Evolutionary conservation across 2,329 filamentous ascomycete genomes (phyloP).

Genomic region (Fusarium gaditjirri): DNA sequence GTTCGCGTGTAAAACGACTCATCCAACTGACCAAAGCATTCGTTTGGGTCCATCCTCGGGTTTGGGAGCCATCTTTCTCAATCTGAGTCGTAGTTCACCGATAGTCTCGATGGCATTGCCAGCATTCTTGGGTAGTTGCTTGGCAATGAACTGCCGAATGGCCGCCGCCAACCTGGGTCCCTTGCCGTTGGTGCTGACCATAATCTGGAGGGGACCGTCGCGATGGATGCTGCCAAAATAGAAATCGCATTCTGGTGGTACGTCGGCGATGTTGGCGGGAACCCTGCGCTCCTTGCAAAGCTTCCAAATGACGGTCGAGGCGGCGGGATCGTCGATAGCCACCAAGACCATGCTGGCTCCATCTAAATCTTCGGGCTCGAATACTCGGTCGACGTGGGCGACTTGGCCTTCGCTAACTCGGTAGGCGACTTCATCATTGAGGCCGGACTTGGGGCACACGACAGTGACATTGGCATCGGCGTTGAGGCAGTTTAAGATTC

Average conservation of each 20-base stretch:
- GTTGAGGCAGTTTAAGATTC: constrained; percentile 93
- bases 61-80: constrained; percentile 80
- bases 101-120: constrained; percentile 89
- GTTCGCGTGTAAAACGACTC: too few species aligned
- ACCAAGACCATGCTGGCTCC: constrained; percentile 87
- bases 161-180: constrained; percentile 90
- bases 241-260: constrained; percentile 96
- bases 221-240: constrained; percentile 97
- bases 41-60: constrained; percentile 81
- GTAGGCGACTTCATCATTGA: constrained; percentile 89
- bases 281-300: constrained; percentile 87
- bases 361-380: constrained; percentile 88
- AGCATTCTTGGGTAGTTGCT: constrained; percentile 77
- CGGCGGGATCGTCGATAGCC: constrained; percentile 90
- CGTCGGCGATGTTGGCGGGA: constrained; percentile 95
- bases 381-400: constrained; percentile 82
- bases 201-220: constrained; percentile 94
- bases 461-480: constrained; percentile 92
- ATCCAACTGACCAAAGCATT: constrained; percentile 81
- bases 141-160: constrained; percentile 84
- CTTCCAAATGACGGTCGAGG: constrained; percentile 92
- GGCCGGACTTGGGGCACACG: constrained; percentile 79
- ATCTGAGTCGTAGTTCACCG: constrained; percentile 79
- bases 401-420: constrained; percentile 81
- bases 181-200: constrained; percentile 99